Base-by-base conservation (phyloP, 1,139 yeast genomes). In the Suhomyces bolitotheri region DNA sequence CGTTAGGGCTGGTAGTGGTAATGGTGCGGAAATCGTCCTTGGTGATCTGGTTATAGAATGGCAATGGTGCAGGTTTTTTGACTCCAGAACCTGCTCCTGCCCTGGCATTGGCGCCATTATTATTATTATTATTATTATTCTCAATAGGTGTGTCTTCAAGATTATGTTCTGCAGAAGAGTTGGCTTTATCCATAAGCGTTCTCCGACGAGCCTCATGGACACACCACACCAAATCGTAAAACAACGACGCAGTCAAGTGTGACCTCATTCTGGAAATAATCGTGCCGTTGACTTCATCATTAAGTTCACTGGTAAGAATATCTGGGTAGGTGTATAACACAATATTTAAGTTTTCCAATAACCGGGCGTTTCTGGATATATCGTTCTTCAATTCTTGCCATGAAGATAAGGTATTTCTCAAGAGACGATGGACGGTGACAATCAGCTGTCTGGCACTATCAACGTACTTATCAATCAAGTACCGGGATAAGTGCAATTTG, bases 321-420 rank as follows among this genome's bases (percentile, higher is more conserved):
- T 88, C 92, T 1, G 97, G 96, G 51, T 87, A 89, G 0, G 95
- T 85, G 43, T 85, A 83, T 32, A 90, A 71, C 7, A 87, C 96
- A 56, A 86, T 84, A 52, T 90, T 90, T 50, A 89, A 71, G 54
- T 88, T 88, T 51, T 90, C 97, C 49, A 90, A 68, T n/a, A 89
- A 94, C 49, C 86, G 86, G 2, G 97, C 97, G 0, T 95, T 87
- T 56, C 97, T 74, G 3, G 95, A 82, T 24, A 89, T 85, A 58
- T 89, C 97, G 60, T 88, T 89, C 47, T 87, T 89, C 32, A 89
- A 86, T 47, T 82, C 87, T 44, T 83, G 81, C 97, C 97, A 90
- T 7, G 96, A 90, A 3, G 92, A 80, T 28, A 89, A 67, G 56
- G 92, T 89, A 55, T 90, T 89, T 58, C 97, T 73, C 57, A 81